phyloP scores from a whole-genome alignment of 768 basidiomycete genomes.

The Boletus pseudo-olivaceus region DNA sequence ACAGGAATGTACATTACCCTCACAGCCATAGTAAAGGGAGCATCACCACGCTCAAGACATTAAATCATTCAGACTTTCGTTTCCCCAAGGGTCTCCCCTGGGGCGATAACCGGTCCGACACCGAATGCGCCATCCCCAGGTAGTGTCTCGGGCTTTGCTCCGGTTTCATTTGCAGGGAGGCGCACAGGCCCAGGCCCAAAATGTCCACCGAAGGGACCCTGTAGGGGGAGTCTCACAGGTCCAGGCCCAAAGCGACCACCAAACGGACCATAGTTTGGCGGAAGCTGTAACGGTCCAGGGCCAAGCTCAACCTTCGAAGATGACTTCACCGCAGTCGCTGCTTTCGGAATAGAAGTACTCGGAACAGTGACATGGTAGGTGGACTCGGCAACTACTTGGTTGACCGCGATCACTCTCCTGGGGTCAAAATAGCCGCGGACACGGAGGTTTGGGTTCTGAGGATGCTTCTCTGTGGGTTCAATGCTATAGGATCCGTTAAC shows the following conservation, averaged over 20 bases:
- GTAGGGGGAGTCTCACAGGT: constrained; percentile 12
- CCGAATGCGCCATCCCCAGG: constrained; percentile 30
- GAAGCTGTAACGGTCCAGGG: constrained; percentile 11
- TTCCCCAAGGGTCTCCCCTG: constrained; percentile 28
- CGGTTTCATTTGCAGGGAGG: constrained; percentile 20
- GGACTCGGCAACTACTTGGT: constrained; percentile 32
- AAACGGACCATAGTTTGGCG: constrained; percentile 11
- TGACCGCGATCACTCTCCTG: constrained; percentile 28
- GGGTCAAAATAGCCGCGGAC: constrained; percentile 35
- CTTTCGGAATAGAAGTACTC: constrained; percentile 15
- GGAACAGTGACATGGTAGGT: constrained; percentile 25
- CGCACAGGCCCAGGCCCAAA: constrained; percentile 18
- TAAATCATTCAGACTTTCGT: not conserved
- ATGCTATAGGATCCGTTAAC: constrained; percentile 16
- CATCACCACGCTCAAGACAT: not conserved
- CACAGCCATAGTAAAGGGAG: not conserved
- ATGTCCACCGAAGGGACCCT: constrained; percentile 10
- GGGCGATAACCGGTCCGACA: constrained; percentile 21
- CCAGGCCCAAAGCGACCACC: constrained; percentile 23
- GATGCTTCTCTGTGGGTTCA: constrained; percentile 28
- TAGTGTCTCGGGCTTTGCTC: constrained; percentile 19
- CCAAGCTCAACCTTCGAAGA: constrained; percentile 21
- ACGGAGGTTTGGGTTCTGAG: constrained; percentile 12
- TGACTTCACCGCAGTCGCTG: not conserved
- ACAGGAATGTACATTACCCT: constrained; percentile 1